A percentile compares a stretch with the other conserved stretches of the same genome.
Evolutionary conservation across 768 basidiomycete species (phyloP).

Genomic region (Rickenella mellea): DNA sequence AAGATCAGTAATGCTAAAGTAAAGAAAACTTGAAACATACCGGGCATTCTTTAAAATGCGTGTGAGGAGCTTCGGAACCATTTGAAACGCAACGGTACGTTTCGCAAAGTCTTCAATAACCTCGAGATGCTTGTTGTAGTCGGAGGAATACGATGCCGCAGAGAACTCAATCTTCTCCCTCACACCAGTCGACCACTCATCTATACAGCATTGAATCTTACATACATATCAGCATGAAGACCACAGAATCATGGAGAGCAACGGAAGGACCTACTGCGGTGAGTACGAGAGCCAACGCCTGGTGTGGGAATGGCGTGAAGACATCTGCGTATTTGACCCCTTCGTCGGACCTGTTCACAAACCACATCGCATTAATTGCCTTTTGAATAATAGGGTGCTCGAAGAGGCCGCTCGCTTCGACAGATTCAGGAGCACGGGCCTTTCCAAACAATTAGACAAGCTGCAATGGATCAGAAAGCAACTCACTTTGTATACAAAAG

Average conservation of each 20-base stretch:
- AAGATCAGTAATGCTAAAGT: neutral
- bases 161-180: constrained; percentile 9
- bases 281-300: constrained; percentile 9
- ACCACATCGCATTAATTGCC: constrained; percentile 16
- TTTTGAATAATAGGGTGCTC: constrained; percentile 17
- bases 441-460: neutral
- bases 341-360: constrained; percentile 16
- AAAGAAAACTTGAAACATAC: no score
- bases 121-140: constrained; percentile 9
- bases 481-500: constrained; percentile 14
- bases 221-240: neutral
- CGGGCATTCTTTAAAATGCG: neutral
- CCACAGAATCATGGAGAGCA: neutral
- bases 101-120: constrained; percentile 2
- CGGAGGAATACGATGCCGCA: constrained; percentile 7
- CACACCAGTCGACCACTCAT: constrained; percentile 11
- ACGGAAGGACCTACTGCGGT: neutral
- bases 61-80: constrained; percentile 2
- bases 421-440: neutral
- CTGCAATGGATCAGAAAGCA: neutral
- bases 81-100: constrained; percentile 1
- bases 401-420: constrained; percentile 14
- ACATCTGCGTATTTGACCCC: constrained; percentile 13
- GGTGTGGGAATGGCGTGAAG: constrained; percentile 15
- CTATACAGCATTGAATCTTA: constrained; percentile 11